These are phyloP conservation scores for Coemansia biformis DNA, from an alignment of 192 early-diverging fungal species.

Conservation along the genomic window DNA sequence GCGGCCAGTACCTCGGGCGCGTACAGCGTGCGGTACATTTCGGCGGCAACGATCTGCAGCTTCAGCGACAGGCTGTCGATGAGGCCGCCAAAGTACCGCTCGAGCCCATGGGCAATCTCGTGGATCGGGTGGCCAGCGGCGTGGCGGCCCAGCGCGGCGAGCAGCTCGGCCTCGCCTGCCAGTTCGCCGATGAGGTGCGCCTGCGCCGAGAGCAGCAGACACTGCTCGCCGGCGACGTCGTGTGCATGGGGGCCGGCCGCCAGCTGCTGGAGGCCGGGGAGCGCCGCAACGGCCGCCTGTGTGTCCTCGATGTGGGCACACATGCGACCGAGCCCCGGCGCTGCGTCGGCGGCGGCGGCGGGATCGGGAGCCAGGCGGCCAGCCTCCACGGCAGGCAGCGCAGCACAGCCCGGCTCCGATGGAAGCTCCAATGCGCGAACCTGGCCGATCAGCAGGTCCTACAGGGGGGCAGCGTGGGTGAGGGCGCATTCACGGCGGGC, in stretches of 20 bases:
- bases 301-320: constrained; percentile 17
- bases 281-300: constrained; percentile 6
- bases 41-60: constrained; percentile 26
- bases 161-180: constrained; percentile 15
- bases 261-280: constrained; percentile 13
- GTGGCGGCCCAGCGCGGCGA: constrained; percentile 18
- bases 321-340: background rate
- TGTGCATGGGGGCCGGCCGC: background rate
- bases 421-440: constrained; percentile 16
- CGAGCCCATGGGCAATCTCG: constrained; percentile 28
- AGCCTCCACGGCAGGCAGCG: background rate
- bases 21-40: constrained; percentile 43
- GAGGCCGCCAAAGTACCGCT: constrained; percentile 46
- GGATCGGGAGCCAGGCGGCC: background rate
- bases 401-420: background rate
- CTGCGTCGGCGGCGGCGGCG: background rate
- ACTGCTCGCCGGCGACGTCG: constrained; percentile 15
- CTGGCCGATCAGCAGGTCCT: constrained; percentile 20
- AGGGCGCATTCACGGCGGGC: too few relatives aligned
- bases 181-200: constrained; percentile 28
- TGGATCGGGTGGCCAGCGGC: constrained; percentile 19
- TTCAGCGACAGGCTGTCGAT: constrained; percentile 45
- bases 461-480: too few relatives aligned
- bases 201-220: constrained; percentile 23
- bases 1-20: constrained; percentile 23